Evolutionary conservation across 129 eudicot genomes (phyloP).

Genomic region (Apium graveolens): DNA sequence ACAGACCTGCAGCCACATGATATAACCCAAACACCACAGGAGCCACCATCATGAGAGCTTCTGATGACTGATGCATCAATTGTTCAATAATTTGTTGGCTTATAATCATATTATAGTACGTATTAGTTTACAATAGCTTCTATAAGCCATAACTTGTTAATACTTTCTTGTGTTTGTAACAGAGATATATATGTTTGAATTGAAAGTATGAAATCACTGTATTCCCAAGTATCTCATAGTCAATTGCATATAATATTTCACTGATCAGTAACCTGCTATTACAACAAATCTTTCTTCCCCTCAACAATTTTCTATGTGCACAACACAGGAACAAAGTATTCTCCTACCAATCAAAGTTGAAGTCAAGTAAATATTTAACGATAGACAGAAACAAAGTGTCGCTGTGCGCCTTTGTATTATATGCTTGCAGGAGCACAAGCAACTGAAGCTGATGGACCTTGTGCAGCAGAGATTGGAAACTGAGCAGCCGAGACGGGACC

Average conservation of each 20-base stretch:
- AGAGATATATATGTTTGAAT: not conserved
- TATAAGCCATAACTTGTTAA: not conserved
- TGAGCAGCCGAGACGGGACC: slow-evolving; percentile 7
- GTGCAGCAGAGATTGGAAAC: not conserved
- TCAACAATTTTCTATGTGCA: not conserved
- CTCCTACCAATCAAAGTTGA: not conserved
- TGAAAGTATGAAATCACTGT: not conserved
- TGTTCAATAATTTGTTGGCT: too few relatives aligned
- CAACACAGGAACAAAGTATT: not conserved
- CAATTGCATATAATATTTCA: not conserved
- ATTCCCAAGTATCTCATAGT: not conserved
- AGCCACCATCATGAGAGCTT: too few relatives aligned
- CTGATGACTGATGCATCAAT: too few relatives aligned
- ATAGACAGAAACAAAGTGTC: not conserved
- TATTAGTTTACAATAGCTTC: too few relatives aligned
- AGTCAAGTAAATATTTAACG: not conserved
- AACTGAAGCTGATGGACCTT: slow-evolving; percentile 10
- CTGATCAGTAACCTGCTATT: not conserved
- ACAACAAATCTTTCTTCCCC: not conserved
- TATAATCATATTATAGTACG: too few relatives aligned
- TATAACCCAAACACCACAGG: too few relatives aligned
- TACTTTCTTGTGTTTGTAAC: not conserved
- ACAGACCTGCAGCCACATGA: too few relatives aligned
- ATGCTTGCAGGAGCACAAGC: slow-evolving; percentile 14
- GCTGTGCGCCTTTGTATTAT: not conserved